These are phyloP conservation scores for Oryza australiensis DNA, from an alignment of 176 grass and related monocot genomes.

Conservation along the genomic window DNA sequence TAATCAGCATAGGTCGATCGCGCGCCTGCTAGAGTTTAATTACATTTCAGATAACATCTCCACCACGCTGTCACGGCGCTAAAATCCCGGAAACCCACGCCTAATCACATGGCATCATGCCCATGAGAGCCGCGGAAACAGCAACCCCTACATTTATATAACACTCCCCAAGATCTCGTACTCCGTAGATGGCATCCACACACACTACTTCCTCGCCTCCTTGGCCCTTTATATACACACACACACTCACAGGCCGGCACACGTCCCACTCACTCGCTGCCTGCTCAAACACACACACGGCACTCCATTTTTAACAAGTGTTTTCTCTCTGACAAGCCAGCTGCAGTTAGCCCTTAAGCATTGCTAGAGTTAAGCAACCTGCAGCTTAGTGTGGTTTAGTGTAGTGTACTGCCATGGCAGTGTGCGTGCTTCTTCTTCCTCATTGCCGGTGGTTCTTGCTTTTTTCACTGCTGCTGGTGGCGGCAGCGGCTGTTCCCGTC, in stretches of 20 bases:
- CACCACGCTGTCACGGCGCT: neutral
- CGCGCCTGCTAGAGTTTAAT: neutral
- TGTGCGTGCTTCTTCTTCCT: neutral
- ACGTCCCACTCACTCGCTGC: neutral
- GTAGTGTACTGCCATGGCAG: constrained; percentile 12
- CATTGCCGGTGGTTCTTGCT: constrained; percentile 3
- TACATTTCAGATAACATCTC: neutral
- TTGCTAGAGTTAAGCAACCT: neutral
- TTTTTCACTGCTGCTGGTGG: neutral
- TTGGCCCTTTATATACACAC: constrained; percentile 4
- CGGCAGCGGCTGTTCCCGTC: neutral
- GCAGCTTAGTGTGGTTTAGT: no score
- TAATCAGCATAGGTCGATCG: neutral
- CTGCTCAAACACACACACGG: no score
- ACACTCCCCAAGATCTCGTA: constrained; percentile 27
- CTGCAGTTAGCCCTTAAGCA: neutral
- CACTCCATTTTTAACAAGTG: neutral
- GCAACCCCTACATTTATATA: neutral
- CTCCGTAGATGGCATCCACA: constrained; percentile 25
- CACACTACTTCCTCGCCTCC: neutral
- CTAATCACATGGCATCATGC: constrained; percentile 47
- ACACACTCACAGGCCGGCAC: neutral
- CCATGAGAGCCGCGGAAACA: constrained; percentile 31
- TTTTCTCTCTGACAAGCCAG: neutral
- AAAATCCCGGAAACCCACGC: constrained; percentile 43